Evolutionary conservation across 1,284 basidiomycete species (phyloP).

Genomic region (Heterobasidion annosum): DNA sequence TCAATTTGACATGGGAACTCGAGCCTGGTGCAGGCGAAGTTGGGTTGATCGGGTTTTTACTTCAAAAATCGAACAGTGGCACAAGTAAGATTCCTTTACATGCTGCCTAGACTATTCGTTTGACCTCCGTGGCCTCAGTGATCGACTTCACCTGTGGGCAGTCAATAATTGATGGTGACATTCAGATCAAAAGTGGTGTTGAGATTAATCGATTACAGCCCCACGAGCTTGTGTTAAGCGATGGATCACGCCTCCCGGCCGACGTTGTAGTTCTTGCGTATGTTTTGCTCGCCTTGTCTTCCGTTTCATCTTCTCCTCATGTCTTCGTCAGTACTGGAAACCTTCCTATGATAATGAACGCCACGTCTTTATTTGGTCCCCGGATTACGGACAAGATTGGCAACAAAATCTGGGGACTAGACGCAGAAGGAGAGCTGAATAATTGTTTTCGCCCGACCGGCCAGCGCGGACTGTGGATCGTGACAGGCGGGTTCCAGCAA

Average conservation of each 20-base stretch:
- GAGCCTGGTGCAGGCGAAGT: neutral
- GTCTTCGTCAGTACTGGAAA: neutral
- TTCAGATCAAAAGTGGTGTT: neutral
- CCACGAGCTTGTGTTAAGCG: neutral
- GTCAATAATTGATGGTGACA: neutral
- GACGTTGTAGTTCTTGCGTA: neutral
- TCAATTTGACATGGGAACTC: neutral
- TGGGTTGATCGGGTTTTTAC: neutral
- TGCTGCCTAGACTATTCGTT: neutral
- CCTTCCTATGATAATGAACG: neutral
- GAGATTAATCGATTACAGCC: neutral
- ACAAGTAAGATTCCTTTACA: neutral
- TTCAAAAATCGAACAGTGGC: neutral
- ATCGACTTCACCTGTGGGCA: neutral
- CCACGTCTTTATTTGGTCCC: neutral
- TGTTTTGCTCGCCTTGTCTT: neutral
- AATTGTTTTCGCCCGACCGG: neutral
- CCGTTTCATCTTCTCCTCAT: neutral
- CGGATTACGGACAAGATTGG: neutral
- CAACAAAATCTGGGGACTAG: neutral
- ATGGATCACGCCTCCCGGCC: neutral
- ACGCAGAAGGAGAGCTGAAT: neutral
- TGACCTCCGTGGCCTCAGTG: neutral
- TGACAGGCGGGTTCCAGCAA: neutral
- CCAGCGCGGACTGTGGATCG: neutral